Evolutionary conservation across 2,329 filamentous ascomycete genomes (phyloP).

Genomic region (Alternaria postmessia): DNA sequence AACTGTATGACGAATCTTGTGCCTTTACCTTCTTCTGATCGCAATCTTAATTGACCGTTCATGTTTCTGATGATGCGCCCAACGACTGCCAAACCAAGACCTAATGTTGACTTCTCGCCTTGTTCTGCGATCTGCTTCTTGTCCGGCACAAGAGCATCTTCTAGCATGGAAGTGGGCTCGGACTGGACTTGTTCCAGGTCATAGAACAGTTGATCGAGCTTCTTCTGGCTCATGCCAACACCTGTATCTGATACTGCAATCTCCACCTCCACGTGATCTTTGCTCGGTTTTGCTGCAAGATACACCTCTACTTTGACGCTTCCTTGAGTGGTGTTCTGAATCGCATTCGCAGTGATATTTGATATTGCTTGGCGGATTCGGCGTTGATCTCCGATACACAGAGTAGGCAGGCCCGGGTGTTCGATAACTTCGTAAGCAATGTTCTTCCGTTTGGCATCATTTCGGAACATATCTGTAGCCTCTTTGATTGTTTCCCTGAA

Average conservation of each 20-base stretch:
- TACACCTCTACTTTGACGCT: slow-evolving; percentile 75
- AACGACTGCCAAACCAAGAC: slow-evolving; percentile 87
- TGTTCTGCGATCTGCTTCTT: slow-evolving; percentile 41
- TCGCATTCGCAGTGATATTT: slow-evolving; percentile 84
- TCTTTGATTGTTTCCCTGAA: slow-evolving; percentile 75
- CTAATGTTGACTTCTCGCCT: slow-evolving; percentile 64
- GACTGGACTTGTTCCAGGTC: slow-evolving; percentile 70
- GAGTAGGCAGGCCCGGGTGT: slow-evolving; percentile 72
- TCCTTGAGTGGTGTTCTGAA: slow-evolving; percentile 76
- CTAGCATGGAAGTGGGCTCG: slow-evolving; percentile 37
- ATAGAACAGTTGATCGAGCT: slow-evolving; percentile 67
- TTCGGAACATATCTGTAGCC: slow-evolving; percentile 75
- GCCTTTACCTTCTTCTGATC: slow-evolving; percentile 82
- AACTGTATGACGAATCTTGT: slow-evolving; percentile 83
- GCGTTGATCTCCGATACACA: slow-evolving; percentile 80
- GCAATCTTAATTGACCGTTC: slow-evolving; percentile 84
- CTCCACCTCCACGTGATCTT: slow-evolving; percentile 71
- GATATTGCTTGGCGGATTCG: slow-evolving; percentile 82
- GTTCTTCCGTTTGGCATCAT: slow-evolving; percentile 78
- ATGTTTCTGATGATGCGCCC: slow-evolving; percentile 87
- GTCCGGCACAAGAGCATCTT: slow-evolving; percentile 44
- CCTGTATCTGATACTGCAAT: slow-evolving; percentile 80
- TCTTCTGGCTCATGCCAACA: slow-evolving; percentile 65
- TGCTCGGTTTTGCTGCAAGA: slow-evolving; percentile 54
- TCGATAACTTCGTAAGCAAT: slow-evolving; percentile 74